Conservation (phyloP, 345 rosid genomes). For the Combretum micranthum region DNA sequence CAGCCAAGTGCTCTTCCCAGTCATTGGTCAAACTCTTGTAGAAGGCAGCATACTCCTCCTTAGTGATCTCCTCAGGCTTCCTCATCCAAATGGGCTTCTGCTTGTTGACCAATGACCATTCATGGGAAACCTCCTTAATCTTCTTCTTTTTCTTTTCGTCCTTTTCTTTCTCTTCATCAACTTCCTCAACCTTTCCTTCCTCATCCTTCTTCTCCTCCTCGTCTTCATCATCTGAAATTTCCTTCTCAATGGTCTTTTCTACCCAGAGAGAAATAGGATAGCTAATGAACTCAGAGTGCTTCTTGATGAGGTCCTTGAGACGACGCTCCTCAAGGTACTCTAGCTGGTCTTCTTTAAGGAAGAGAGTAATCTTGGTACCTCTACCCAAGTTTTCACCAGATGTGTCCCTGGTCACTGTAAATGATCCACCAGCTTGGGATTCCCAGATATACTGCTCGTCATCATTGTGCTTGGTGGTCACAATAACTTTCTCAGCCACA, state of each 20-base stretch:
- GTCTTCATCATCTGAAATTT: constrained; percentile 81
- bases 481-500: constrained; percentile 78
- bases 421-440: constrained; percentile 91
- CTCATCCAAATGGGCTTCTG: constrained; percentile 98
- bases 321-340: constrained; percentile 91
- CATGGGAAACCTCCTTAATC: constrained; percentile 88
- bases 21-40: constrained; percentile 92
- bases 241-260: constrained; percentile 88
- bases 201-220: constrained; percentile 84
- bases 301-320: constrained; percentile 75
- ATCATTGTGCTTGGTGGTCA: constrained; percentile 72
- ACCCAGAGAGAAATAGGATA: constrained; percentile 83
- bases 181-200: constrained; percentile 80
- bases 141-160: constrained; percentile 83
- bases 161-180: constrained; percentile 69
- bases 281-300: constrained; percentile 94
- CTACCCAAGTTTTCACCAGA: constrained; percentile 70
- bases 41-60: constrained; percentile 90
- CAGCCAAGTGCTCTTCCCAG: constrained; percentile 90
- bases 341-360: constrained; percentile 79
- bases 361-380: constrained; percentile 69
- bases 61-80: constrained; percentile 82
- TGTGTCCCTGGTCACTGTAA: constrained; percentile 70
- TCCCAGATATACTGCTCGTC: constrained; percentile 91
- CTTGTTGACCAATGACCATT: constrained; percentile 81